phyloP scores from a whole-genome alignment of 345 rosid genomes.

The Hypericum androsaemum region DNA sequence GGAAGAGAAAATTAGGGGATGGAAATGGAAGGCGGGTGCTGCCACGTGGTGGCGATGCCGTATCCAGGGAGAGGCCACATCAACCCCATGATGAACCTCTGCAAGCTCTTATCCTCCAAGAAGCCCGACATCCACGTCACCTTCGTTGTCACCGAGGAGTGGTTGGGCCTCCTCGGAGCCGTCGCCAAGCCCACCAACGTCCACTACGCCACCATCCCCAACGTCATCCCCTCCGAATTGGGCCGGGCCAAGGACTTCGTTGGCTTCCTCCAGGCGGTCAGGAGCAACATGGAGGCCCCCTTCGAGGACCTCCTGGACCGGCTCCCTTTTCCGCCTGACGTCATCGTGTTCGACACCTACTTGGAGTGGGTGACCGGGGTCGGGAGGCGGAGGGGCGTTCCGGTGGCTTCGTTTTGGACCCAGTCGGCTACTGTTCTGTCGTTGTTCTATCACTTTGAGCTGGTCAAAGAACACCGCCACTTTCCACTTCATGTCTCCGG shows the following conservation, averaged over 20 bases:
- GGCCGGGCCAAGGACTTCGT: conserved; percentile 13
- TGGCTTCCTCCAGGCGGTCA: conserved; percentile 14
- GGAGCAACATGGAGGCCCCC: conserved; percentile 13
- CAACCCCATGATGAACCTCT: conserved; percentile 14
- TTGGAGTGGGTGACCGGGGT: conserved; percentile 11
- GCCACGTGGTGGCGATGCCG: conserved; percentile 1
- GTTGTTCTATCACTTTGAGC: conserved; percentile 11
- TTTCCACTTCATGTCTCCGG: no score
- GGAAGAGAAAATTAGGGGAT: no score
- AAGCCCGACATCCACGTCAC: conserved; percentile 2
- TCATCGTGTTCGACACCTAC: conserved; percentile 11
- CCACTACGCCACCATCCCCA: conserved; percentile 12
- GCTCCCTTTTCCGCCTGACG: background rate
- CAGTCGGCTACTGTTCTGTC: conserved; percentile 17
- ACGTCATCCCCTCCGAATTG: conserved; percentile 19
- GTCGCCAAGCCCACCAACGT: conserved; percentile 1
- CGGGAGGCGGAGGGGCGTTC: conserved; percentile 14
- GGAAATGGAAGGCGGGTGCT: no score
- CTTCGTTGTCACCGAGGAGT: conserved; percentile 11
- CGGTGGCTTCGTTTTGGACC: conserved; percentile 20
- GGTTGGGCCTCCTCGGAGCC: conserved; percentile 3
- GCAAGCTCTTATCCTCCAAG: conserved; percentile 5
- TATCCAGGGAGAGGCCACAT: conserved; percentile 16
- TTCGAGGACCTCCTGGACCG: conserved; percentile 13
- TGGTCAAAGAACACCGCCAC: background rate